These are phyloP conservation scores for Bretschneidera sinensis DNA, from an alignment of 345 rosid genomes.

Conservation along the genomic window DNA sequence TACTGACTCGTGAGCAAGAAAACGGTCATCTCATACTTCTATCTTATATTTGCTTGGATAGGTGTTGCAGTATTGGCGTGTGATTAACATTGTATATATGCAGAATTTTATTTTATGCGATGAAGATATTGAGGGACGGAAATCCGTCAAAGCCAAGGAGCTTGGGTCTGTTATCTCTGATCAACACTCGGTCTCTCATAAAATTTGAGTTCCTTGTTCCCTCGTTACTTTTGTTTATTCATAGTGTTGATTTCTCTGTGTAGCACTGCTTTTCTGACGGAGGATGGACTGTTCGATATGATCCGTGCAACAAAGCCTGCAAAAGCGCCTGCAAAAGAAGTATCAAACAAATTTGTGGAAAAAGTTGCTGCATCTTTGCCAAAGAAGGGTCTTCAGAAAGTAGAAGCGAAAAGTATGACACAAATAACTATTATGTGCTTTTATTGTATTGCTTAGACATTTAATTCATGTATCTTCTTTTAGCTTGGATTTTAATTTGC, in stretches of 20 bases:
- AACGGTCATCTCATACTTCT: conserved; percentile 51
- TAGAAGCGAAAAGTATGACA: conserved; percentile 51
- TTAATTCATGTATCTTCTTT: too few species aligned
- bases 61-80: conserved; percentile 4
- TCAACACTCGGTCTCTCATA: conserved; percentile 11
- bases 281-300: conserved; percentile 88
- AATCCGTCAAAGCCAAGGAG: conserved; percentile 88
- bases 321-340: conserved; percentile 36
- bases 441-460: too few species aligned
- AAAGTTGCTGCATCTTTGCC: conserved; percentile 35
- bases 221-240: conserved; percentile 17
- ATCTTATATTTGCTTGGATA: conserved; percentile 18
- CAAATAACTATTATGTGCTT: background rate
- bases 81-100: conserved; percentile 27
- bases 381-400: conserved; percentile 55
- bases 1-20: conserved; percentile 98
- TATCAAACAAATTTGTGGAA: conserved; percentile 33
- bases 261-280: conserved; percentile 76
- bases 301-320: conserved; percentile 59
- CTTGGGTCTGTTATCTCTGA: conserved; percentile 58
- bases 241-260: conserved; percentile 20
- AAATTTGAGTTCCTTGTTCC: conserved; percentile 13
- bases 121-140: conserved; percentile 89
- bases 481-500: background rate
- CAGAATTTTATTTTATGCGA: conserved; percentile 96